A percentile compares a stretch with the other conserved stretches of the same genome.
Evolutionary conservation across 257 asterid species (phyloP).

Genomic region (Nicotiana paniculata): DNA sequence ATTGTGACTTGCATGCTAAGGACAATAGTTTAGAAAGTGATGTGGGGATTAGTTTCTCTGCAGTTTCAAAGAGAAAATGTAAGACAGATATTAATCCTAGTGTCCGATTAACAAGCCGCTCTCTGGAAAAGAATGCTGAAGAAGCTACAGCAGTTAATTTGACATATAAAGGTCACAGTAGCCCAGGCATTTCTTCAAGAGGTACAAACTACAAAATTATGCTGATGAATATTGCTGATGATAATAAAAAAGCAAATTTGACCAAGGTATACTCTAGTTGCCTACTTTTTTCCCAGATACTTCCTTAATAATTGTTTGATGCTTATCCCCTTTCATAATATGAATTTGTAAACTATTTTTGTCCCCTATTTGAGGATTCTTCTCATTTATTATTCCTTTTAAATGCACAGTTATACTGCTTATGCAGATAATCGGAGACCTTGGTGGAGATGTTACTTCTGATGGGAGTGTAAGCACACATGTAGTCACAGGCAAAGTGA

Average conservation of each 20-base stretch:
- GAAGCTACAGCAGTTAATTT: slow-evolving; percentile 24
- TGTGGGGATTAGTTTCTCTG: slow-evolving; percentile 19
- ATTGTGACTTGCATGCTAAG: slow-evolving; percentile 32
- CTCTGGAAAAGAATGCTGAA: slow-evolving; percentile 25
- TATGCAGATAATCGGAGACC: slow-evolving; percentile 62
- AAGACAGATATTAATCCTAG: slow-evolving; percentile 16
- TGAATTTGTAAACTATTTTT: neutral
- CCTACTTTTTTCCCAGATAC: neutral
- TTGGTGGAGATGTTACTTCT: slow-evolving; percentile 79
- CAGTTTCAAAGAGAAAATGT: slow-evolving; percentile 21
- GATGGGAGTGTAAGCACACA: slow-evolving; percentile 79
- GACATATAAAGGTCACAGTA: slow-evolving; percentile 23
- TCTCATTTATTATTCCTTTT: neutral
- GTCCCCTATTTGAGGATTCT: neutral
- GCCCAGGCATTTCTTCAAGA: slow-evolving; percentile 12
- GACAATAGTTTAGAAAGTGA: slow-evolving; percentile 34
- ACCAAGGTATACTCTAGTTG: slow-evolving; percentile 47
- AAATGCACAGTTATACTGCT: slow-evolving; percentile 12
- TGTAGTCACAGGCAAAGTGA: slow-evolving; percentile 72
- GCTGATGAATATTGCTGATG: slow-evolving; percentile 93
- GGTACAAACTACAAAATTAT: slow-evolving; percentile 37
- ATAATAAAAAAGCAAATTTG: slow-evolving; percentile 54
- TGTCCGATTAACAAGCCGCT: slow-evolving; percentile 18
- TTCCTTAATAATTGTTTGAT: neutral
- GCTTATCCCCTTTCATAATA: neutral